Conservation (phyloP, 495 filamentous ascomycete species). For the Penicillium coprophilum region DNA sequence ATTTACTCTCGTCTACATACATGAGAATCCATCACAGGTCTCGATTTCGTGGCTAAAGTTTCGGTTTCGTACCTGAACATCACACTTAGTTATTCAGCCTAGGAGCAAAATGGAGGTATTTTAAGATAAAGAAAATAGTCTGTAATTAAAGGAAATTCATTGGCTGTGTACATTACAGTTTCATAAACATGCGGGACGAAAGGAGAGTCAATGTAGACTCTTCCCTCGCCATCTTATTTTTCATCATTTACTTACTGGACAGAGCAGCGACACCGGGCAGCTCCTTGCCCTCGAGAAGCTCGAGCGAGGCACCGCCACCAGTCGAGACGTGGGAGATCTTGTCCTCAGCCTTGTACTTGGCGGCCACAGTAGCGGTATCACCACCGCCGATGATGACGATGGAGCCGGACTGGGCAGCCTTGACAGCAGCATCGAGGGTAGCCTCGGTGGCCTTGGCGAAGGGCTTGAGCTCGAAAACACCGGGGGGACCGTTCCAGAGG, state of each 20-base stretch:
- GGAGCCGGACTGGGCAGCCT: slow-evolving; percentile 73
- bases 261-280: slow-evolving; percentile 91
- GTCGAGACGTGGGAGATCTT: slow-evolving; percentile 98
- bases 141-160: slow-evolving; percentile 19
- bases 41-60: slow-evolving; percentile 14
- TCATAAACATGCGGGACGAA: slow-evolving; percentile 24
- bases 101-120: background rate
- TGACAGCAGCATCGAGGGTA: slow-evolving; percentile 82
- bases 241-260: slow-evolving; percentile 72
- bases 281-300: slow-evolving; percentile 96
- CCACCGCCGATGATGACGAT: slow-evolving; percentile 98
- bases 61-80: slow-evolving; percentile 32
- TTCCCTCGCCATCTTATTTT: background rate
- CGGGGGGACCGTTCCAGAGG: slow-evolving; percentile 97
- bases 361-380: slow-evolving; percentile 96
- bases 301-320: slow-evolving; percentile 91
- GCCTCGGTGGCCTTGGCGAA: slow-evolving; percentile 90
- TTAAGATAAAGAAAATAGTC: background rate
- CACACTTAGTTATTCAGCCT: slow-evolving; percentile 14
- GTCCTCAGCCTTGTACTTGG: slow-evolving; percentile 93
- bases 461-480: slow-evolving; percentile 94
- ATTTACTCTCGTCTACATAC: background rate
- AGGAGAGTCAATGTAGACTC: background rate
- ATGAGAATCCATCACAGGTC: background rate
- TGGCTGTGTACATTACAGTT: slow-evolving; percentile 35